Base-by-base conservation (phyloP, 306 rosid species). In the Pyrus pyrifolia region DNA sequence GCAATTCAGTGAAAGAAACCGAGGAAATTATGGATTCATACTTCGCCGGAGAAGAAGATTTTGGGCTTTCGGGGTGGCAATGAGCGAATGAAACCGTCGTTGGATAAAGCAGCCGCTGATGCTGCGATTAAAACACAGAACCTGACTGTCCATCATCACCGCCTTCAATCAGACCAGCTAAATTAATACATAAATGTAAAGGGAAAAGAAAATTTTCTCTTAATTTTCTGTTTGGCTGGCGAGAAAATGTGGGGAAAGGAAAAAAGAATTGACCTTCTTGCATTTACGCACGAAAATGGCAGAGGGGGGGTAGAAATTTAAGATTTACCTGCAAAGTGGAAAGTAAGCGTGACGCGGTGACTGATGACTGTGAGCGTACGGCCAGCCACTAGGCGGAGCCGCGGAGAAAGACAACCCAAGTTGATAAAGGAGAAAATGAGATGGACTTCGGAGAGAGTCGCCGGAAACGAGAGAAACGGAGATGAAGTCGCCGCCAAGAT, bases 131-230 rank as follows among this genome's bases (percentile, higher is more conserved):
- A 80, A 82, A 76, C 85, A 72, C 42, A 77, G 59, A 80, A 87
- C 73, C 83, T 79, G 89, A 71, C 80, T 66, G 82, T 64, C 85
- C 93, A 83, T 83, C 93, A 78, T 83, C 70, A 85, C 68, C 67
- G 73, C 89, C 89, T 82, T 81, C 86, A 87, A 79, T 75, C 72
- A 71, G 78, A 68, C 67, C 67, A 59, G 72, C 25, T 33, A 40
- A 35, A 67, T 38, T 5, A 11, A 67, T 67, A 35, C 11, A 49
- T 4, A 21, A 35, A 35, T 21, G 21, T 38, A n/a, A 1, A 38
- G 53, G 1, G 42, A 19, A 0, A 66, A 35, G 40, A 66, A 9
- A 35, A 35, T 19, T 31, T 1, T 33, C 0, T 33, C 8, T 66
- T 4, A 33, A 31, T 15, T 49, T 15, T 15, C 55, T 11, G 70